phyloP scores from a whole-genome alignment of 163 green algal genomes.

The Prototheca cutis region DNA sequence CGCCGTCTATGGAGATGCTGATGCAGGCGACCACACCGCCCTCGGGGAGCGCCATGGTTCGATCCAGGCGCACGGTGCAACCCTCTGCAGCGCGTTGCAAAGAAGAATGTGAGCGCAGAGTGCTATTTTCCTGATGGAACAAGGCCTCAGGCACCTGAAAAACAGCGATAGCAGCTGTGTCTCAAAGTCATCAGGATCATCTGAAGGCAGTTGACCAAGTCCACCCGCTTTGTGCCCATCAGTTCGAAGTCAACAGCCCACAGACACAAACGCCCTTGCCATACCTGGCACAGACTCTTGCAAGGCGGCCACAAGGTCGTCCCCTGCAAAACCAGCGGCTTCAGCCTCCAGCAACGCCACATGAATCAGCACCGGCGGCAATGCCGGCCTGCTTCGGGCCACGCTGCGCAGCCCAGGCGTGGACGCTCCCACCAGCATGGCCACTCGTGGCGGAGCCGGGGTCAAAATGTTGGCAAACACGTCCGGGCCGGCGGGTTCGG shows the following conservation, averaged over 20 bases:
- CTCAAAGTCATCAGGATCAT: no score
- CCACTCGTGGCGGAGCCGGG: background rate
- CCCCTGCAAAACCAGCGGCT: background rate
- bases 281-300: background rate
- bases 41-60: background rate
- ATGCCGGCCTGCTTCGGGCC: no score
- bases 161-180: no score
- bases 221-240: no score
- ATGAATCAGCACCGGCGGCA: background rate
- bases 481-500: no score
- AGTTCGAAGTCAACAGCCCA: no score
- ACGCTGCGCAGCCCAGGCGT: no score
- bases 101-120: background rate
- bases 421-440: no score
- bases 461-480: conserved; percentile 20
- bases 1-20: background rate
- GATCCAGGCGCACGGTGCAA: conserved; percentile 1
- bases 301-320: background rate
- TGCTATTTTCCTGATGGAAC: no score
- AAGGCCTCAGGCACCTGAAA: no score
- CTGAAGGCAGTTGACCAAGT: no score
- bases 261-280: no score
- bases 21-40: conserved; percentile 4
- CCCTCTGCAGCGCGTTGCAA: conserved; percentile 8
- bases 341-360: background rate